Evolutionary conservation across 2,329 filamentous ascomycete genomes (phyloP), one percentile per base, ranked within the genome.

Genomic region (Sclerotinia glacialis): DNA sequence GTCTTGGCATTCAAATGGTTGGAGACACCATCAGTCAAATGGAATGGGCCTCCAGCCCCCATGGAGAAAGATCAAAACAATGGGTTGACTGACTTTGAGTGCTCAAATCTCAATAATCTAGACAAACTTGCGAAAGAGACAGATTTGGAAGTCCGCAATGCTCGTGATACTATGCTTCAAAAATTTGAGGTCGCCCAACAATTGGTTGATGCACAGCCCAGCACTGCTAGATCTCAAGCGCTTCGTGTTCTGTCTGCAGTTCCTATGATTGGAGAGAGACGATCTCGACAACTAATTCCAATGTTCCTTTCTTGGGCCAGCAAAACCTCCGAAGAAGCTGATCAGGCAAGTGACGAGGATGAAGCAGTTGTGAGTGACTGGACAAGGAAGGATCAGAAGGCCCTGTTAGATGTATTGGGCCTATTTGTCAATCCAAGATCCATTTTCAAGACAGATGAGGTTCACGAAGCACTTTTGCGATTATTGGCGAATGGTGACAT

Each of bases 381-480:
- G 90, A 85, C 85, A 28, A 81, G 92, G 66, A 87, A 87, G 67
- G 95, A 99, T 75, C 89, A 94, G 70, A 94, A 97, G 76, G 85
- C 89, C 1, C 87, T 97, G 74, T 83, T 99, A 44, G 84, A 84
- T 1, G 82, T 99, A 7, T 93, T 99, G 74, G 85, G 90, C 0
- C 87, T 93, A 69, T 98, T 98, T 75, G 81, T 84, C 59, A 99
- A 99, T 74, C 92, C 95, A 0, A 90, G 84, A 73, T 92, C 93
- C 0, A 80, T 99, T 5, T 98, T 88, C 77, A 90, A 87, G 73
- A 85, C 90, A 42, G 82, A 86, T 12, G 88, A 92, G 65, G 93
- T 97, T 0, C 91, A 93, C 73, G 79, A 85, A 9, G 87, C 91
- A 21, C 81, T 98, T 31, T 80, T 97, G 23, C 82, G 84, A 42